A percentile compares a stretch with the other conserved stretches of the same genome.
Evolutionary conservation across 106 monocot species (phyloP).

Genomic region (Cymbidium sinense): DNA sequence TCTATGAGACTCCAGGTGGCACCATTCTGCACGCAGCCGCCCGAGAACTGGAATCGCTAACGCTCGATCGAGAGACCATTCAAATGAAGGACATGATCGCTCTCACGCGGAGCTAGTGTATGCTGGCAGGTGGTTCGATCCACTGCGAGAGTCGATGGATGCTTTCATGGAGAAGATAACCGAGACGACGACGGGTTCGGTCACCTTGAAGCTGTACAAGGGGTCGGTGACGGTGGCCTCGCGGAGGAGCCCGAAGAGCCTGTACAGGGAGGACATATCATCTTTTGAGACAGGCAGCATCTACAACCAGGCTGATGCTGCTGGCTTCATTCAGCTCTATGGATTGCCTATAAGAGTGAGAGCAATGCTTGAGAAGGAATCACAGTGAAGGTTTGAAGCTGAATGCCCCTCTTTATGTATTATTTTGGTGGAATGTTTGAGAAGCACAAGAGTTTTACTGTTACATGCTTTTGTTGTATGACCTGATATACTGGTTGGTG

Average conservation of each 20-base stretch:
- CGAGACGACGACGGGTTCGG: conserved; percentile 58
- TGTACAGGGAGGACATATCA: conserved; percentile 89
- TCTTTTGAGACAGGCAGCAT: conserved; percentile 86
- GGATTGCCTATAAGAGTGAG: conserved; percentile 63
- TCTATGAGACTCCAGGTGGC: conserved; percentile 96
- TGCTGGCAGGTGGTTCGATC: conserved; percentile 88
- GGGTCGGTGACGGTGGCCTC: conserved; percentile 58
- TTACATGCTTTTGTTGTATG: too few relatives aligned
- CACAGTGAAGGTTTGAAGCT: too few relatives aligned
- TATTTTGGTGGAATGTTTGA: too few relatives aligned
- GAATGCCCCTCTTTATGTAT: too few relatives aligned
- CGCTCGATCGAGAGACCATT: conserved; percentile 74
- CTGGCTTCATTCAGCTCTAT: conserved; percentile 88
- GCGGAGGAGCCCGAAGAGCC: conserved; percentile 60
- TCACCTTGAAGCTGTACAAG: conserved; percentile 85
- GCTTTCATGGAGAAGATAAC: conserved; percentile 82
- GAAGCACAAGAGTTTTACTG: too few relatives aligned
- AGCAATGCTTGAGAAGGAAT: conserved; percentile 49
- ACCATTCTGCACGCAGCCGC: conserved; percentile 67
- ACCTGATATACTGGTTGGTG: too few relatives aligned
- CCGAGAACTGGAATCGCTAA: conserved; percentile 81
- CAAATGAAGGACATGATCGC: conserved; percentile 69
- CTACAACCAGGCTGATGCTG: conserved; percentile 94
- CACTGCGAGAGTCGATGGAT: conserved; percentile 70
- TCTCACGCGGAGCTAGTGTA: conserved; percentile 89